Evolutionary conservation across 2,329 filamentous ascomycete species (phyloP), one percentile per base, ranked within the genome.

Genomic region (Botryosphaeria dothidea): DNA sequence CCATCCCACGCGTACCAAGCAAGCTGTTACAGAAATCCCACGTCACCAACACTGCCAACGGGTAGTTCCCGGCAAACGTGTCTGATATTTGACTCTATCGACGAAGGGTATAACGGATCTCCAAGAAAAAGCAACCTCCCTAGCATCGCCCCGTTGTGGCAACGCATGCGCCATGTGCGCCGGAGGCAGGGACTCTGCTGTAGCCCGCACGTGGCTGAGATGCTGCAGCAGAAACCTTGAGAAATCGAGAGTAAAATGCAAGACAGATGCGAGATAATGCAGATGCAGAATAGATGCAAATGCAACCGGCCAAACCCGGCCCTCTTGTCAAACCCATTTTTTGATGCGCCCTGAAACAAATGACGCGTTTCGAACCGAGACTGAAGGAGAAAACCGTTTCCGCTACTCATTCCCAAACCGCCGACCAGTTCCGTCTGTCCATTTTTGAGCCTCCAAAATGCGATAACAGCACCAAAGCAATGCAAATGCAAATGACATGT

Each of bases 331-430:
- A 60, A 45, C 56, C 56, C 56, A 46, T 60, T 60, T 60, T 60
- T 60, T 60, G 41, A 60, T 60, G 56, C 56, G 41, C 41, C 56
- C 41, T 60, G 56, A 60, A 60, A 60, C 56, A 60, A 60, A 60
- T 60, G 38, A 46, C 56, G 56, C 56, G 41, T 60, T 31, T 60
- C 56, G 41, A 46, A 45, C 56, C 38, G 41, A 60, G 46, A 60
- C 56, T 60, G 56, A 60, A 60, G 43, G 41, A 25, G 27, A 58
- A 57, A 17, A 21, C 41, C 56, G 34, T 45, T 60, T 60, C 56
- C 56, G 41, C 56, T 60, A 60, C 56, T 60, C 56, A 60, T 46
- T 60, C 29, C 41, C 41, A 46, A 60, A 60, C 56, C 56, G 25
- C 41, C 56, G 27, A 9, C 41, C 38, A 13, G 49, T 31, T 34